These are phyloP conservation scores for Tranzscheliella williamsii DNA, from an alignment of 1,284 basidiomycete genomes.

Conservation along the genomic window DNA sequence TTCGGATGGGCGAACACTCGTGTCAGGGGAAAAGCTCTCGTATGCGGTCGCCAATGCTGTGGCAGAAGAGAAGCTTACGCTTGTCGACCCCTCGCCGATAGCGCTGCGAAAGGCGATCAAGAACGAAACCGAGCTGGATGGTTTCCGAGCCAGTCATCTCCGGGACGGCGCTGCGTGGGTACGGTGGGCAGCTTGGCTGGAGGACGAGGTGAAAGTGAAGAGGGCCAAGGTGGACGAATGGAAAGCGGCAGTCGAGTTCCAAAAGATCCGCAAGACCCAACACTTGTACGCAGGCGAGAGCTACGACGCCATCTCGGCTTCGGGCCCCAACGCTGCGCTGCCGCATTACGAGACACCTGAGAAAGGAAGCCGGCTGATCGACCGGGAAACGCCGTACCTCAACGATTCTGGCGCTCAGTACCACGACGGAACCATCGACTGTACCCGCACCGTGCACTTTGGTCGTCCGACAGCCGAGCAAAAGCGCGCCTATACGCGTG, in stretches of 20 bases:
- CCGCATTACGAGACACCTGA: slow-evolving; percentile 59
- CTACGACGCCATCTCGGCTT: slow-evolving; percentile 56
- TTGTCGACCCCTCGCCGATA: slow-evolving; percentile 34
- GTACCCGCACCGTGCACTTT: slow-evolving; percentile 57
- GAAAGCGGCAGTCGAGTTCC: slow-evolving; percentile 44
- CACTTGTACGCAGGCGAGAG: slow-evolving; percentile 51
- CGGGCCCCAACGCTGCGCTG: slow-evolving; percentile 53
- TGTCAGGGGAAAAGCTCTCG: slow-evolving; percentile 43
- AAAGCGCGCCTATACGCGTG: slow-evolving; percentile 53
- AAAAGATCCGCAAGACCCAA: slow-evolving; percentile 22
- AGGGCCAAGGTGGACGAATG: slow-evolving; percentile 39
- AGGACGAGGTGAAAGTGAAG: slow-evolving; percentile 41
- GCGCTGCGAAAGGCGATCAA: slow-evolving; percentile 53
- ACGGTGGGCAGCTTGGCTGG: slow-evolving; percentile 58
- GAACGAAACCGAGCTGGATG: slow-evolving; percentile 50
- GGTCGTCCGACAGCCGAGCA: slow-evolving; percentile 51
- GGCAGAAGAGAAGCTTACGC: slow-evolving; percentile 24
- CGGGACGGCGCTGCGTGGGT: slow-evolving; percentile 58
- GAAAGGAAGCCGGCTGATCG: slow-evolving; percentile 41
- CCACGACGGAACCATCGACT: slow-evolving; percentile 57
- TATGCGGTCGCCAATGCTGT: slow-evolving; percentile 49
- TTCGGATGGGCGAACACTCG: slow-evolving; percentile 22
- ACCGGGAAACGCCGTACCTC: slow-evolving; percentile 49
- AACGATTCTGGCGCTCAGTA: slow-evolving; percentile 57
- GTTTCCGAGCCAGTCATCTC: slow-evolving; percentile 48